Evolutionary conservation across 495 filamentous ascomycete species (phyloP).

Genomic region (Aspergillus sclerotiicarbonarius): DNA sequence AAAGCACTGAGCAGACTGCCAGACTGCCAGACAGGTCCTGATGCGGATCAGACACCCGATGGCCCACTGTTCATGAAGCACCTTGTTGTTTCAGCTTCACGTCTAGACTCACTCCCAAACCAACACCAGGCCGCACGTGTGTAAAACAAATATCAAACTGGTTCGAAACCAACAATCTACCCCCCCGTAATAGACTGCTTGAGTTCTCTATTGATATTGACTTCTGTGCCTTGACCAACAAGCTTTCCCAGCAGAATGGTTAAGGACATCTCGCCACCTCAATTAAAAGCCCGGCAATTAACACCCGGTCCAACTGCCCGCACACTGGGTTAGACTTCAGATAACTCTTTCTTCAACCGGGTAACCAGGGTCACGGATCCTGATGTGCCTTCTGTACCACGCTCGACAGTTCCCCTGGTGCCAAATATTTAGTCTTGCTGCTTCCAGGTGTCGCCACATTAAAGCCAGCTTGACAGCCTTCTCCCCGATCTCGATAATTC

Average conservation of each 20-base stretch:
- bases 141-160: neutral
- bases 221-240: too few species aligned
- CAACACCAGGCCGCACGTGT: neutral
- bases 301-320: too few species aligned
- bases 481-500: neutral
- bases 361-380: neutral
- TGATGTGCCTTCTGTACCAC: too few species aligned
- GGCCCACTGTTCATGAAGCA: neutral
- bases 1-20: too few species aligned
- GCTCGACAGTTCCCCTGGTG: neutral
- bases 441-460: neutral
- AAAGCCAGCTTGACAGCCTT: neutral
- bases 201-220: too few species aligned
- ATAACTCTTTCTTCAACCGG: neutral
- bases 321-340: too few species aligned
- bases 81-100: neutral
- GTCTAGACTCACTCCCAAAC: neutral
- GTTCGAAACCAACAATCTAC: neutral
- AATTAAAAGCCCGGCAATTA: too few species aligned
- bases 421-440: constrained; percentile 2
- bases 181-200: too few species aligned
- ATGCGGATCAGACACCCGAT: neutral
- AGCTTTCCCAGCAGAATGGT: too few species aligned
- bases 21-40: neutral
- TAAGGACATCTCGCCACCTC: too few species aligned